Conservation (phyloP, 2,329 filamentous ascomycete species). For the Cytospora leucostoma region DNA sequence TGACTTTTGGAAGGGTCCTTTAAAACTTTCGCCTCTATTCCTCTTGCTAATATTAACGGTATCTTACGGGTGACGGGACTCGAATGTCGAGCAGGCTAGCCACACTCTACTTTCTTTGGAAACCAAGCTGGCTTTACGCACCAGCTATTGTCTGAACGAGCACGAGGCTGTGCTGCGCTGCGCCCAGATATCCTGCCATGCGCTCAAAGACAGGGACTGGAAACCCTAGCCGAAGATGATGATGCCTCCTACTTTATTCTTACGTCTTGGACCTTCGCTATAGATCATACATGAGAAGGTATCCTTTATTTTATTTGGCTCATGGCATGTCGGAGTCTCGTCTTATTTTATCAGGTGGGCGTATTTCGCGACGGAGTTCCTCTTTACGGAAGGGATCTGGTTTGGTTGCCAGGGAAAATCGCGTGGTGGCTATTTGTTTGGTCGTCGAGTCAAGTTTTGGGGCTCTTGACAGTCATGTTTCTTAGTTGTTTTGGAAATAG, state of each 20-base stretch:
- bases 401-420: background rate
- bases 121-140: background rate
- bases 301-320: background rate
- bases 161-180: background rate
- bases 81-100: background rate
- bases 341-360: background rate
- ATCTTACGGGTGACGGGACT: background rate
- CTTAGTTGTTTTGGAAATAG: background rate
- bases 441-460: background rate
- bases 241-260: background rate
- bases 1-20: background rate
- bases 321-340: constrained; percentile 21
- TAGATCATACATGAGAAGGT: constrained; percentile 1
- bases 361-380: background rate
- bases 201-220: background rate
- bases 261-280: background rate
- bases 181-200: background rate
- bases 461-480: background rate
- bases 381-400: background rate
- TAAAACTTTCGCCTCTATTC: background rate
- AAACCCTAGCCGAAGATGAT: background rate
- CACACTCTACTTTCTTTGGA: background rate
- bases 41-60: constrained; percentile 10
- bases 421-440: background rate
- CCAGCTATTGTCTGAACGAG: background rate